Base-by-base conservation (phyloP, 2,329 filamentous ascomycete species). In the Botryosphaeria agaves region DNA sequence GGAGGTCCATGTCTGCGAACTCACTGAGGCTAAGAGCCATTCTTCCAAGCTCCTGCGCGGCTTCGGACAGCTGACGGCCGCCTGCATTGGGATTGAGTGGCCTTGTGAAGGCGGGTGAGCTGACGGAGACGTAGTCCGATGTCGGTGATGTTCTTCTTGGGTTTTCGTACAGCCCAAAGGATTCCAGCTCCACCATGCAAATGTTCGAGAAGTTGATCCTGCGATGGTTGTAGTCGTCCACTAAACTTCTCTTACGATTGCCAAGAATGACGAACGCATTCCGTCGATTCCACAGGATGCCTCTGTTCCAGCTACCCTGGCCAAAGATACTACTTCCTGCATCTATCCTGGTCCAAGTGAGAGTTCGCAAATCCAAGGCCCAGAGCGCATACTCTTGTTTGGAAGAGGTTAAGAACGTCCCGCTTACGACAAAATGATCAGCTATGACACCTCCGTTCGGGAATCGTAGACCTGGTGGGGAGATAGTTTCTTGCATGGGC, bases 321-420 rank as follows among this genome's bases (percentile, higher is more conserved):
- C 82, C 87, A 52, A 98, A 95, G 3, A 95, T 85, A 37, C 76
- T 85, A 6, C 81, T 85, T 15, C 85, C 87, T 1, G 85, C 89
- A 53, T 98, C 89, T 40, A 98, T 95, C 6, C 87, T 79, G 32
- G 79, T 85, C 89, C 89, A 98, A 0, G 79, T 89, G 32, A 98
- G 58, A 1, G 76, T 89, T 34, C 77, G 73, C 33, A 98, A 56
- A 47, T 98, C 85, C 28, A 98, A 59, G 2, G 89, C 87, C 89
- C 89, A 98, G 1, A 98, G 64, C 0, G 89, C 87, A 53, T 95
- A 98, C 51, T 98, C 89, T 49, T 95, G 87, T 55, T 94, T 95
- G 2, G 87, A 94, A 1, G 87, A 94, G 0, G 89, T 98, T 34
- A 98, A 66, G 49, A 95, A 95, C 0, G 89, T 98, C 17, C 89